Percentiles rank a stretch among this genome's conserved stretches.
These are phyloP conservation scores for Sphagnum tenellum DNA, from an alignment of 225 moss, liverwort and hornwort genomes.

Conservation along the genomic window DNA sequence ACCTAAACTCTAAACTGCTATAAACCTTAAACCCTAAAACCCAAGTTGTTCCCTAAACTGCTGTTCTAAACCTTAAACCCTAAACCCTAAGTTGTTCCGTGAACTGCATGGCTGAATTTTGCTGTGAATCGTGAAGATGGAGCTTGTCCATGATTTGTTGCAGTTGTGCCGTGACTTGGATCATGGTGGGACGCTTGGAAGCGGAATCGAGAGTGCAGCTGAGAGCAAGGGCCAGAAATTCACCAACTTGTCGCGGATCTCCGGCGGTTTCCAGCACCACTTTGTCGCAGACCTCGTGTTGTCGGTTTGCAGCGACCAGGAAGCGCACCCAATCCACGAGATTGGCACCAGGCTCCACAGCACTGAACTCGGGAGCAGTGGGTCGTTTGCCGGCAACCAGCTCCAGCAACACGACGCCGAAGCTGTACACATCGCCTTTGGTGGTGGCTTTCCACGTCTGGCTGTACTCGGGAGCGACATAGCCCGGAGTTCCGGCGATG, in stretches of 20 bases:
- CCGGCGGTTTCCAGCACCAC: constrained; percentile 11
- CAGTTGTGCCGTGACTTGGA: constrained; percentile 20
- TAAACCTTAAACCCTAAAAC: too few relatives aligned
- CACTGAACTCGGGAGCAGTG: constrained; percentile 32
- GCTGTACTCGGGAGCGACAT: constrained; percentile 62
- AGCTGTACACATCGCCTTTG: constrained; percentile 80
- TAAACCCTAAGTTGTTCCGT: too few relatives aligned
- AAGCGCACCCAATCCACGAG: constrained; percentile 31
- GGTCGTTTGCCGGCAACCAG: constrained; percentile 46
- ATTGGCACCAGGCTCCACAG: constrained; percentile 23
- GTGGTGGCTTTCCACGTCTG: constrained; percentile 70
- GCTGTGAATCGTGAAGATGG: too few relatives aligned
- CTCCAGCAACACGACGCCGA: constrained; percentile 76
- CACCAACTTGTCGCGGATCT: constrained; percentile 3
- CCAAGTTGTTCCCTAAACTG: too few relatives aligned
- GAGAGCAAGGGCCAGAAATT: constrained; percentile 22
- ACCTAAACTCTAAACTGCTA: too few relatives aligned
- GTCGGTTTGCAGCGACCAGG: constrained; percentile 13
- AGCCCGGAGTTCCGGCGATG: constrained; percentile 46
- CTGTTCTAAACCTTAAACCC: too few relatives aligned
- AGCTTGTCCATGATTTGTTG: constrained; percentile 17
- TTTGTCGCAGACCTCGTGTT: constrained; percentile 16
- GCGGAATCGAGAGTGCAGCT: constrained; percentile 16
- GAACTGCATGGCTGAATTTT: too few relatives aligned
- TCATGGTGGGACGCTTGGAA: constrained; percentile 25